A percentile compares a stretch with the other conserved stretches of the same genome.
Evolutionary conservation across 2,329 filamentous ascomycete genomes (phyloP).

Genomic region (Tolypocladium sp.): DNA sequence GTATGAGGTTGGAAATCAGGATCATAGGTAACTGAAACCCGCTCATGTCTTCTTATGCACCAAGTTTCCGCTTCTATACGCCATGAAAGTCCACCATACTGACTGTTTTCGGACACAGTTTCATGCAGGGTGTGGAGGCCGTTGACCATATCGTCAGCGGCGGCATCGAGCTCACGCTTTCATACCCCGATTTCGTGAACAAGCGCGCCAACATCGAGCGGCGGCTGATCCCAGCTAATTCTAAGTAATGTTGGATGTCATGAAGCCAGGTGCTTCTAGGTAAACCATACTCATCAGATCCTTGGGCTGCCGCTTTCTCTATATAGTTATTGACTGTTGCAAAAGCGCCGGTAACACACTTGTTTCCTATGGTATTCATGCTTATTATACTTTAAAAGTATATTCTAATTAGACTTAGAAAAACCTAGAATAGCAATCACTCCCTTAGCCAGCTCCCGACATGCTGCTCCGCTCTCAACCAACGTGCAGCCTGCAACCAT

Average conservation of each 20-base stretch:
- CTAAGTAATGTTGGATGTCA: background rate
- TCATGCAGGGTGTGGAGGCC: slow-evolving; percentile 94
- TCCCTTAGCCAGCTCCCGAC: too few relatives aligned
- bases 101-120: slow-evolving; percentile 22
- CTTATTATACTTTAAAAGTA: too few relatives aligned
- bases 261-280: background rate
- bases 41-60: background rate
- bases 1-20: slow-evolving; percentile 95
- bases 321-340: too few relatives aligned
- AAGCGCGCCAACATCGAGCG: slow-evolving; percentile 49
- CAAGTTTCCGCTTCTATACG: background rate
- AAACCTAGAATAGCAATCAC: too few relatives aligned
- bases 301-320: background rate
- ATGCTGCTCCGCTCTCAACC: background rate
- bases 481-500: background rate
- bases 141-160: slow-evolving; percentile 85
- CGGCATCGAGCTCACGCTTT: slow-evolving; percentile 82
- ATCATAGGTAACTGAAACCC: slow-evolving; percentile 54
- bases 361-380: too few relatives aligned
- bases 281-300: background rate
- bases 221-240: slow-evolving; percentile 22
- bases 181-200: slow-evolving; percentile 97
- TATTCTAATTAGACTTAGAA: too few relatives aligned
- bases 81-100: background rate
- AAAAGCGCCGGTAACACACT: too few relatives aligned